Percentiles rank a stretch among this genome's conserved stretches.
These are phyloP conservation scores for Rhexocercosporidium sp. DNA, from an alignment of 2,329 filamentous ascomycete species.

Conservation along the genomic window DNA sequence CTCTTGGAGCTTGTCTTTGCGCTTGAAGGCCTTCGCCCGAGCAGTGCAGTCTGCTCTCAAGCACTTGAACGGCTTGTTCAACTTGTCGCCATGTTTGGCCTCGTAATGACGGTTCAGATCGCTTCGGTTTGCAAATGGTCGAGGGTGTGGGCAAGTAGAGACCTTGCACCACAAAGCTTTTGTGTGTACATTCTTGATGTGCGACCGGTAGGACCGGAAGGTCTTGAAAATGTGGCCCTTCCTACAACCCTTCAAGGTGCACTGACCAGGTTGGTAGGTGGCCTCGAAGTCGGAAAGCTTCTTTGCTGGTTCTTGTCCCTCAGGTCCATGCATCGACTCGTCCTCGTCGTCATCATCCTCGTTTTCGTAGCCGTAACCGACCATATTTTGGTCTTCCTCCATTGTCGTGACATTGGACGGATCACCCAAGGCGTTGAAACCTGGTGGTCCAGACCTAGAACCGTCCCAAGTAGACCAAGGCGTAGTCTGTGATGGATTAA, in stretches of 20 bases:
- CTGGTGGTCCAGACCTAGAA: background rate
- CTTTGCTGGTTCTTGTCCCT: background rate
- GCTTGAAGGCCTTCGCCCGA: slow-evolving; percentile 3
- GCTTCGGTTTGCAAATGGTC: slow-evolving; percentile 7
- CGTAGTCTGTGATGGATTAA: background rate
- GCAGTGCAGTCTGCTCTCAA: background rate
- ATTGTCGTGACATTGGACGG: background rate
- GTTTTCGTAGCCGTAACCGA: background rate
- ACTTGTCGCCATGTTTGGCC: slow-evolving; percentile 1
- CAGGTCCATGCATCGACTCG: background rate
- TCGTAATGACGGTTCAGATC: background rate
- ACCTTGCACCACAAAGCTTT: slow-evolving; percentile 1
- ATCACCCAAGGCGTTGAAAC: background rate
- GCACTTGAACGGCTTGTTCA: slow-evolving; percentile 13
- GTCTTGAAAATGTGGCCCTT: slow-evolving; percentile 2
- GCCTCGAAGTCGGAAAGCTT: background rate
- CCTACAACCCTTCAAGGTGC: background rate
- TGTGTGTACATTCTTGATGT: slow-evolving; percentile 14
- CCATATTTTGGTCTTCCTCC: background rate
- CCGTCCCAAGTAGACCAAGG: background rate
- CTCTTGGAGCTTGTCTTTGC: slow-evolving; percentile 18
- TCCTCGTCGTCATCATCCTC: background rate
- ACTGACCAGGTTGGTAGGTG: background rate
- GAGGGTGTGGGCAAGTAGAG: background rate
- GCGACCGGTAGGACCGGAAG: background rate